phyloP scores from a whole-genome alignment of 371 early-diverging fungal species.

The Lichtheimia ornata region DNA sequence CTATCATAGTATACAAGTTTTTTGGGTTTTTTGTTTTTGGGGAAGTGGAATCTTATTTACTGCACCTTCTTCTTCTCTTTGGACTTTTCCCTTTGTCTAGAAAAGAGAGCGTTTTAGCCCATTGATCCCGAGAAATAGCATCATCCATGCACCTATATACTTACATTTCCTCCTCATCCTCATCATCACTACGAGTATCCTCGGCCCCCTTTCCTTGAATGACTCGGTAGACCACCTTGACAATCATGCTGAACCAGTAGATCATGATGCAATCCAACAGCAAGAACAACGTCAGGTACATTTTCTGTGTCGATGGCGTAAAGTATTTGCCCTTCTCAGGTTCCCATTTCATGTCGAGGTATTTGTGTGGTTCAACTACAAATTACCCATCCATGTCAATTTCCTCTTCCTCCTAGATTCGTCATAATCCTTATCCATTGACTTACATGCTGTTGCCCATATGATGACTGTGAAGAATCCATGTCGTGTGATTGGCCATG shows the following conservation, averaged over 20 bases:
- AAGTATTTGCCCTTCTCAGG: conserved; percentile 66
- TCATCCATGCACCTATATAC: neutral
- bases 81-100: neutral
- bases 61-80: neutral
- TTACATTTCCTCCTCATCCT: conserved; percentile 53
- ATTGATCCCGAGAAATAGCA: neutral
- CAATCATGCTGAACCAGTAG: conserved; percentile 80
- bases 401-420: neutral
- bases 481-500: conserved; percentile 83
- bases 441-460: conserved; percentile 52
- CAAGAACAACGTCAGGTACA: conserved; percentile 61
- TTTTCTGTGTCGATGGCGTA: conserved; percentile 47
- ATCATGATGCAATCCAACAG: conserved; percentile 67
- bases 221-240: conserved; percentile 65
- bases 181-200: conserved; percentile 75
- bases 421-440: neutral
- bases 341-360: conserved; percentile 62
- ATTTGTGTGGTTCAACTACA: conserved; percentile 48
- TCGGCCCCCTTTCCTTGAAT: conserved; percentile 65
- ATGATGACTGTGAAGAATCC: conserved; percentile 59
- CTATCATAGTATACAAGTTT: too few relatives aligned
- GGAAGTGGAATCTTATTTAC: neutral
- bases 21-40: too few relatives aligned
- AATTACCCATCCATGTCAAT: neutral
- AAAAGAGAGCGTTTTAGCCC: neutral